These are phyloP conservation scores for Croton setiger DNA, from an alignment of 441 rosid species.

Conservation along the genomic window DNA sequence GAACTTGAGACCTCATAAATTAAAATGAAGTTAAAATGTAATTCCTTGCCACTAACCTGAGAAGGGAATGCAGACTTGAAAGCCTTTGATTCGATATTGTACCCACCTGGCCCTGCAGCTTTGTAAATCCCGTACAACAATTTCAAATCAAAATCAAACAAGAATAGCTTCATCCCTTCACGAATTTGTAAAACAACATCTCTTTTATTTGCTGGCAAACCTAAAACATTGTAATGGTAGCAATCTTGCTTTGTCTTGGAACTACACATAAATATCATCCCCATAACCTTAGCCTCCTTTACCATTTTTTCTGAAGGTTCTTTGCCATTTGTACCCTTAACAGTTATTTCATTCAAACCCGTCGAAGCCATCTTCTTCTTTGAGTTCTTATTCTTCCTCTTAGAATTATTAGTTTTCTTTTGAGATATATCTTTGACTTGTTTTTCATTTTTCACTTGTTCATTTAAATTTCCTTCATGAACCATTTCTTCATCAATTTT, in stretches of 20 bases:
- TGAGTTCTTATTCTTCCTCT: slow-evolving; percentile 11
- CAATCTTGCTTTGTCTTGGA: slow-evolving; percentile 36
- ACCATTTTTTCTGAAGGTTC: slow-evolving; percentile 17
- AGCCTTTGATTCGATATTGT: slow-evolving; percentile 30
- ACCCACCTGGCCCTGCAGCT: slow-evolving; percentile 38
- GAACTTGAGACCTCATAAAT: background rate
- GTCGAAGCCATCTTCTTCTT: slow-evolving; percentile 18
- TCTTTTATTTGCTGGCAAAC: slow-evolving; percentile 32
- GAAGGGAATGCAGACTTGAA: slow-evolving; percentile 32
- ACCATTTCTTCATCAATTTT: background rate
- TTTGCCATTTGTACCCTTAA: slow-evolving; percentile 10
- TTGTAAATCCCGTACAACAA: slow-evolving; percentile 29
- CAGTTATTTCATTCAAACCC: slow-evolving; percentile 14
- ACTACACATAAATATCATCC: slow-evolving; percentile 41
- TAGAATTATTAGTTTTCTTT: slow-evolving; percentile 11
- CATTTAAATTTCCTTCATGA: background rate
- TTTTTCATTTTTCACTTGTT: slow-evolving; percentile 18
- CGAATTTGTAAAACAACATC: slow-evolving; percentile 22
- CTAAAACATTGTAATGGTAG: slow-evolving; percentile 28
- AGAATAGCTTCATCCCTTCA: slow-evolving; percentile 30
- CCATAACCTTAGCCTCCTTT: slow-evolving; percentile 4
- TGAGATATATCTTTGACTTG: background rate
- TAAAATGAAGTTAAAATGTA: slow-evolving; percentile 3
- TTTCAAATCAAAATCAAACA: slow-evolving; percentile 31
- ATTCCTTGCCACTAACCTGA: slow-evolving; percentile 25